Evolutionary conservation across 257 asterid species (phyloP).

Genomic region (Salvia splendens): DNA sequence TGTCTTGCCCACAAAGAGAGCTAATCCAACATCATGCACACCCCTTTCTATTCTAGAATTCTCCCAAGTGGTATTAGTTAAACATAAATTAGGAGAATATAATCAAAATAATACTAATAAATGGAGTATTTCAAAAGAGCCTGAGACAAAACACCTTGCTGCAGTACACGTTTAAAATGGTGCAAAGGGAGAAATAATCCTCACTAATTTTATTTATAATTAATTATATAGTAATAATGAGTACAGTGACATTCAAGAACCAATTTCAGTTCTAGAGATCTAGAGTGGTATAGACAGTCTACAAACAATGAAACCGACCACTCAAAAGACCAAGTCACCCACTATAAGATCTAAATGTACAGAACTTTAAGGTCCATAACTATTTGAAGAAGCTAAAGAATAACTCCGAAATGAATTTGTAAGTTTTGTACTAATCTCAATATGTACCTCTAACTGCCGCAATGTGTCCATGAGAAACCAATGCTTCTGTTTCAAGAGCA

Average conservation of each 20-base stretch:
- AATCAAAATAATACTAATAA: background rate
- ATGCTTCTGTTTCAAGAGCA: slow-evolving; percentile 81
- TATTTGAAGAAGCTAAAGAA: slow-evolving; percentile 43
- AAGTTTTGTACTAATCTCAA: slow-evolving; percentile 46
- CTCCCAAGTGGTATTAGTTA: background rate
- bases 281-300: slow-evolving; percentile 24
- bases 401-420: slow-evolving; percentile 39
- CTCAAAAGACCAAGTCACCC: slow-evolving; percentile 33
- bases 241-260: slow-evolving; percentile 34
- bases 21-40: slow-evolving; percentile 20
- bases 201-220: slow-evolving; percentile 11
- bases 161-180: slow-evolving; percentile 4
- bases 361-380: slow-evolving; percentile 39
- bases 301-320: slow-evolving; percentile 30
- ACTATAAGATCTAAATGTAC: slow-evolving; percentile 29
- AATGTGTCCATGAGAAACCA: slow-evolving; percentile 77
- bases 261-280: slow-evolving; percentile 29
- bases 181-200: slow-evolving; percentile 4
- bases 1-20: slow-evolving; percentile 10
- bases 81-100: slow-evolving; percentile 7
- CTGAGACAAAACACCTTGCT: background rate
- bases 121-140: background rate
- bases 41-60: slow-evolving; percentile 7
- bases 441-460: slow-evolving; percentile 94
- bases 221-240: slow-evolving; percentile 14